These are phyloP conservation scores for Astrocystis sublimbata DNA, from an alignment of 495 filamentous ascomycete genomes.

Conservation along the genomic window DNA sequence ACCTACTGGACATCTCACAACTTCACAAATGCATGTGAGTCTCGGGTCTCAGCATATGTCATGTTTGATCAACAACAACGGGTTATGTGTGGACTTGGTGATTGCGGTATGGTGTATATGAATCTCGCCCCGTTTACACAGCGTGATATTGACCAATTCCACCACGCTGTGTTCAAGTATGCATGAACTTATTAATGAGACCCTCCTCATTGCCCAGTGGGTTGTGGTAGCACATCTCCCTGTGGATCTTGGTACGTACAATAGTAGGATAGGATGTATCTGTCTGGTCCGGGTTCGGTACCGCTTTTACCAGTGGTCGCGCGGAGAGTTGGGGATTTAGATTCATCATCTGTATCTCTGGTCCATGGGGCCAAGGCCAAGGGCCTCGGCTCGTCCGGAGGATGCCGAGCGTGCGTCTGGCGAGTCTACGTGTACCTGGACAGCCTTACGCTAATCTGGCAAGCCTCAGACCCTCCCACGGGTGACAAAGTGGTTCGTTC, in stretches of 20 bases:
- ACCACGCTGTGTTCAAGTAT: neutral
- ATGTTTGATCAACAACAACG: neutral
- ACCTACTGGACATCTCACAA: neutral
- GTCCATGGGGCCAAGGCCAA: no score
- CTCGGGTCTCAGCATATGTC: neutral
- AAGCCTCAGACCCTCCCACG: neutral
- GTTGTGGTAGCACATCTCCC: neutral
- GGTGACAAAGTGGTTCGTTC: neutral
- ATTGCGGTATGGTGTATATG: neutral
- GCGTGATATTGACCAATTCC: neutral
- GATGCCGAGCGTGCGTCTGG: slow-evolving; percentile 16
- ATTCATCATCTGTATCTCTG: neutral
- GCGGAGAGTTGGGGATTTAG: slow-evolving; percentile 2
- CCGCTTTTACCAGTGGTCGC: neutral
- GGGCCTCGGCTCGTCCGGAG: slow-evolving; percentile 18
- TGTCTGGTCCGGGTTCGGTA: no score
- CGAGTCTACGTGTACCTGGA: neutral
- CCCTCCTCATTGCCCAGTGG: neutral
- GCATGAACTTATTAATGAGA: neutral
- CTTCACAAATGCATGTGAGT: neutral
- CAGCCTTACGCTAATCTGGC: slow-evolving; percentile 13
- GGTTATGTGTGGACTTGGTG: neutral
- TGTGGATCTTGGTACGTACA: neutral
- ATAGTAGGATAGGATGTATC: no score
- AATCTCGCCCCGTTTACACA: neutral